Conservation (phyloP, 345 rosid genomes). For the Psidium guajava region DNA sequence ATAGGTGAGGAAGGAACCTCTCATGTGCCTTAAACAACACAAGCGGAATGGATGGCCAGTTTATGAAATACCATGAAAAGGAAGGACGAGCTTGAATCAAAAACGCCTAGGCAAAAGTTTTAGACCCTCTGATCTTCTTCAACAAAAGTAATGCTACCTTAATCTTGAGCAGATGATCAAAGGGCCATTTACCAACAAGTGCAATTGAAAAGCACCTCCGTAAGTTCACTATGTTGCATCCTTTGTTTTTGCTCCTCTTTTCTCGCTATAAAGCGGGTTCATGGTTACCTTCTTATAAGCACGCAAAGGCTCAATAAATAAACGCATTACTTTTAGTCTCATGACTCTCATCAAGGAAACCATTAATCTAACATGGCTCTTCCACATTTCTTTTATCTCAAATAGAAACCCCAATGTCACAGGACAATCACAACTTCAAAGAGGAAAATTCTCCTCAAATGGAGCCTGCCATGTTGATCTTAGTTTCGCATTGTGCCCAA, state of each 20-base stretch:
- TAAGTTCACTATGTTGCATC: neutral
- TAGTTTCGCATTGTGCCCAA: neutral
- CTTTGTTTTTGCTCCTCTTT: neutral
- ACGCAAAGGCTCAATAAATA: neutral
- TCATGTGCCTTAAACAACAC: neutral
- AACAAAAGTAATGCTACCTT: neutral
- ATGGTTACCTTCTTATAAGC: neutral
- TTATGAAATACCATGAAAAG: neutral
- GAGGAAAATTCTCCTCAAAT: neutral
- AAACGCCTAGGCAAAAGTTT: neutral
- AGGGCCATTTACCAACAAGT: neutral
- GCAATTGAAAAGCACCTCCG: neutral
- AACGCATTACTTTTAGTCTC: neutral
- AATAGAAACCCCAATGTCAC: neutral
- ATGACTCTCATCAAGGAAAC: neutral
- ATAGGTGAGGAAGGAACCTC: neutral
- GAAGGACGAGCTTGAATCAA: neutral
- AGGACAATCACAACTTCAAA: neutral
- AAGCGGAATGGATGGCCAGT: neutral
- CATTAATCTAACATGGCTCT: neutral
- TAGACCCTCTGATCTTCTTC: neutral
- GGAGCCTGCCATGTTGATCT: neutral
- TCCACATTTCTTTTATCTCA: neutral
- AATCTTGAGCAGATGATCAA: neutral
- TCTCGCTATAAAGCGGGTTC: neutral